Base-by-base conservation (phyloP, 441 rosid genomes). In the Flueggea neowawraea region DNA sequence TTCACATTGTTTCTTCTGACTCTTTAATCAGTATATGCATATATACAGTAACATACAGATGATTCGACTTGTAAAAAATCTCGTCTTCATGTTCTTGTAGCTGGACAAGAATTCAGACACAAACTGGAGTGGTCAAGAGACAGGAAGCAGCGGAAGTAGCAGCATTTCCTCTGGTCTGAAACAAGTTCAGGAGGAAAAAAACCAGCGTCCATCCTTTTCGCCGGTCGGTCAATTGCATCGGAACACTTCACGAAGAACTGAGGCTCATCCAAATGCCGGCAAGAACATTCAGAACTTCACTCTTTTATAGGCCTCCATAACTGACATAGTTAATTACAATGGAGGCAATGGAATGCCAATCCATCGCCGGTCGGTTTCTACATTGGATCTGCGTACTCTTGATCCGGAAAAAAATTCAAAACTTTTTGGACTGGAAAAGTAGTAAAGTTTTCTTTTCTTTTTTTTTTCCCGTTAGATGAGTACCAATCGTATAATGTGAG, bases 231-330 rank as follows among this genome's bases (percentile, higher is more conserved):
- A 10, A 14, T 16, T 65, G 15, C 43, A 54, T 31, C 58, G 22
- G 10, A 54, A 69, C 60, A 53, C 66, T 31, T 57, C 70, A 1
- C 50, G 66, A 0, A 33, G 67, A 57, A 79, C 85, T 0, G 87
- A 78, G 58, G 85, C 73, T 58, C 90, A 81, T 62, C 90, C 87
- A 0, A 84, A 79, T 71, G 90, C 90, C 7, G 39, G 69, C 16
- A 82, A 69, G 74, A 87, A 82, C 64, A 74, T 83, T 60, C 88
- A 87, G 67, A 80, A 82, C 60, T 74, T 47, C 64, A 72, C 86
- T 33, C 87, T 82, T 39, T 66, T 83, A 55, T 82, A 83, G 62
- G 88, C 90, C 15, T 79, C 94, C 11, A 71, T 83, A 13, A 64
- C 80, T 4, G 94, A 84, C 61, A 82, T 87, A 28, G 52, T 78